Evolutionary conservation across 2,329 filamentous ascomycete species (phyloP).

Genomic region (Talaromyces sp.): DNA sequence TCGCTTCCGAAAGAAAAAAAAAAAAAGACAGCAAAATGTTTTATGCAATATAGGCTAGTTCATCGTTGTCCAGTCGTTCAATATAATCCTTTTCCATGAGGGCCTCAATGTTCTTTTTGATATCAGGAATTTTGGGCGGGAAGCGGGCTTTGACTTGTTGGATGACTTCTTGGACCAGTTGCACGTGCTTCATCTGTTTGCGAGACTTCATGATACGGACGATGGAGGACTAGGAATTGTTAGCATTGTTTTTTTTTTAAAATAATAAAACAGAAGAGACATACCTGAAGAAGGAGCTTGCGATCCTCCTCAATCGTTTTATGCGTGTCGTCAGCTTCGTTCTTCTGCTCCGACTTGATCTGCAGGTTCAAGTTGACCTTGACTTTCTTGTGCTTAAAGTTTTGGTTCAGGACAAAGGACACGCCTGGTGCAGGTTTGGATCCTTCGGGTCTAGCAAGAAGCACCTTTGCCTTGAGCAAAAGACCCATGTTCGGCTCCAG

Average conservation of each 20-base stretch:
- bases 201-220: constrained; percentile 99
- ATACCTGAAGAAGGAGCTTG: constrained; percentile 91
- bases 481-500: constrained; percentile 83
- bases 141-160: constrained; percentile 91
- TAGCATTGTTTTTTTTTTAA: constrained; percentile 22
- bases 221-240: constrained; percentile 72
- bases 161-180: constrained; percentile 92
- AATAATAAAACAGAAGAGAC: background rate
- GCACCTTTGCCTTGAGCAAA: constrained; percentile 87
- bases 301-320: constrained; percentile 99
- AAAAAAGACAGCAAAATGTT: background rate
- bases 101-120: constrained; percentile 99
- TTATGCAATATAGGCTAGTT: constrained; percentile 90
- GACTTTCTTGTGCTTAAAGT: constrained; percentile 98
- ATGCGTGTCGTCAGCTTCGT: constrained; percentile 94
- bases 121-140: constrained; percentile 85
- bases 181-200: constrained; percentile 97
- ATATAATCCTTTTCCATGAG: constrained; percentile 98
- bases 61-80: constrained; percentile 89
- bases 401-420: constrained; percentile 79
- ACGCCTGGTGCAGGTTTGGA: constrained; percentile 75
- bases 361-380: constrained; percentile 93
- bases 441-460: constrained; percentile 65
- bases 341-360: constrained; percentile 93
- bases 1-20: background rate